A percentile compares a stretch with the other conserved stretches of the same genome.
Evolutionary conservation across 306 rosid species (phyloP).

Genomic region (Glycyrrhiza uralensis): DNA sequence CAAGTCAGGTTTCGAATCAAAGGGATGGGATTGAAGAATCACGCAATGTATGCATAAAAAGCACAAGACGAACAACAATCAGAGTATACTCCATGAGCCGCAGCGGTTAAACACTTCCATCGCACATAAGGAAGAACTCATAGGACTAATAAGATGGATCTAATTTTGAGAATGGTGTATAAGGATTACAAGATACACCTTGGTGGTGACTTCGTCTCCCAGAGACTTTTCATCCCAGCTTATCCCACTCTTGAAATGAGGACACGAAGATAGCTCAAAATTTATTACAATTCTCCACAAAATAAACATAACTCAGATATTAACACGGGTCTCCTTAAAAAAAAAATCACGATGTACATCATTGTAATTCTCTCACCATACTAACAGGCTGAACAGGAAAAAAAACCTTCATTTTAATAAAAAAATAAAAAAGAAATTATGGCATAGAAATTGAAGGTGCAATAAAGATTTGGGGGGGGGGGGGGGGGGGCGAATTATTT

Average conservation of each 20-base stretch:
- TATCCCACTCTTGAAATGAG: background rate
- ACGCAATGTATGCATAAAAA: too few relatives aligned
- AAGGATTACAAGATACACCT: too few relatives aligned
- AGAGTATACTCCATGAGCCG: too few relatives aligned
- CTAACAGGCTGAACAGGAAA: constrained; percentile 39
- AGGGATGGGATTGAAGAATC: too few relatives aligned
- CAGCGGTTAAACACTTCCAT: too few relatives aligned
- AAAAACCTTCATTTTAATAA: background rate
- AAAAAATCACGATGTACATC: constrained; percentile 49
- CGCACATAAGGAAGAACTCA: too few relatives aligned
- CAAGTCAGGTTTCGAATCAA: too few relatives aligned
- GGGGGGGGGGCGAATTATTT: constrained; percentile 2
- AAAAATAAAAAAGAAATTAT: constrained; percentile 14
- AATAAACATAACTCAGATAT: constrained; percentile 28
- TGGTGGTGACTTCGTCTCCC: too few relatives aligned
- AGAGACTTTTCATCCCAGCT: background rate
- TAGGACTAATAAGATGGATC: too few relatives aligned
- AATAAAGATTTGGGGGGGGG: too few relatives aligned
- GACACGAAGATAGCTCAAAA: constrained; percentile 1
- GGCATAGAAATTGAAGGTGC: constrained; percentile 29
- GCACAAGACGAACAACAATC: too few relatives aligned
- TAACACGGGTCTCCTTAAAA: constrained; percentile 31
- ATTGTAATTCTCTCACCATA: constrained; percentile 35
- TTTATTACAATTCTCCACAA: constrained; percentile 13
- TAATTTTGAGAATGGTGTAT: too few relatives aligned